Evolutionary conservation across 2,329 filamentous ascomycete species (phyloP), one percentile per base, ranked within the genome.

Genomic region (Diplodia intermedia): DNA sequence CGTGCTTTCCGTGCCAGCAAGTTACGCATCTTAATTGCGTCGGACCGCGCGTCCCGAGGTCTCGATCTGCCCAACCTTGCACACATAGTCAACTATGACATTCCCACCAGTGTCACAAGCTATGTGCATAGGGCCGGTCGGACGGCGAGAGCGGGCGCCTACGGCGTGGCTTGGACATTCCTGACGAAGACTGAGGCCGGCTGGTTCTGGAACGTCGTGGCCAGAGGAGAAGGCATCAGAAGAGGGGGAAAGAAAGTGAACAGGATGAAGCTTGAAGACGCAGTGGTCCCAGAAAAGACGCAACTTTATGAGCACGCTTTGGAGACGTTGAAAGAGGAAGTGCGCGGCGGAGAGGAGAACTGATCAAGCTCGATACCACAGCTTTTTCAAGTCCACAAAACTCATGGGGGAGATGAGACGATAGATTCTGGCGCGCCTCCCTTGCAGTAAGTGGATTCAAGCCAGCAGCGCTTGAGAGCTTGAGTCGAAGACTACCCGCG

Each of bases 81-180:
- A 43, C 91, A 97, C 75, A 93, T 98, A 56, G 84, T 98, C 79
- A 97, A 97, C 81, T 98, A 98, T 82, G 94, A 97, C 77, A 85
- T 97, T 63, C 94, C 94, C 0, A 86, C 88, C 4, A 94, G 90
- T 74, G 82, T 93, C 40, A 91, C 90, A 6, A 90, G 89, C 29
- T 98, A 98, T 74, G 89, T 98, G 4, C 95, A 98, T 78, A 90
- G 95, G 50, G 93, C 97, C 1, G 94, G 95, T 47, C 89, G 95
- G 68, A 97, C 94, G 0, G 94, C 94, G 0, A 86, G 94, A 76
- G 95, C 92, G 0, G 93, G 91, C 1, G 88, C 88, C 66, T 72
- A 81, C 1, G 94, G 94, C 1, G 85, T 88, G 57, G 93, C 94
- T 0, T 97, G 93, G 92, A 97, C 93, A 0, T 81, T 99, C 14